These are phyloP conservation scores for Stephanocyclus meneghinianus DNA, from an alignment of 352 stramenopile species.

Conservation along the genomic window DNA sequence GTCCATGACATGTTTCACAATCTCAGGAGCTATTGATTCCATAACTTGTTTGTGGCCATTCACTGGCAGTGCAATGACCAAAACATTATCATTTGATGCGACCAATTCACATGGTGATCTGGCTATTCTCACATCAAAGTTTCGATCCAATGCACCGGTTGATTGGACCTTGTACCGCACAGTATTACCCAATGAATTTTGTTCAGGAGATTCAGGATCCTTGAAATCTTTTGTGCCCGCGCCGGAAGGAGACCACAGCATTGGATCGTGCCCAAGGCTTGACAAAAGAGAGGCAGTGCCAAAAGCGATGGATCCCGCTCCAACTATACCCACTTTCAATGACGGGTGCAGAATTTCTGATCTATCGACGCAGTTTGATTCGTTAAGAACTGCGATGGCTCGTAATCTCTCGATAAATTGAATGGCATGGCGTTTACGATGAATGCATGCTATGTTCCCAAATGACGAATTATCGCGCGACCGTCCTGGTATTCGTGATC, in stretches of 20 bases:
- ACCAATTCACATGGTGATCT: conserved; percentile 41
- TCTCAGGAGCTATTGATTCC: conserved; percentile 50
- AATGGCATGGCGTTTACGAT: background rate
- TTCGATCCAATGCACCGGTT: conserved; percentile 39
- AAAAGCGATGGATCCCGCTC: conserved; percentile 59
- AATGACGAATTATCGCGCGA: too few species aligned
- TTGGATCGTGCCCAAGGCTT: conserved; percentile 50
- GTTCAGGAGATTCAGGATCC: background rate
- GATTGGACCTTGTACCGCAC: conserved; percentile 31
- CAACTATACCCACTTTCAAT: conserved; percentile 54
- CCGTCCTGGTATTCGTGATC: too few species aligned
- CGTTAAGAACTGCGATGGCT: background rate
- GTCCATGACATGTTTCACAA: conserved; percentile 32
- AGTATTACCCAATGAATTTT: background rate
- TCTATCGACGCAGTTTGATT: background rate
- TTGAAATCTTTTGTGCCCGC: conserved; percentile 28
- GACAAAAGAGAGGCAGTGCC: conserved; percentile 54
- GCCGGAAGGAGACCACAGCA: conserved; percentile 67
- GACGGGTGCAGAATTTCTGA: background rate
- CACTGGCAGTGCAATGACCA: conserved; percentile 57
- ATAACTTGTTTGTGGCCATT: conserved; percentile 66
- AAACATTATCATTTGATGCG: conserved; percentile 47
- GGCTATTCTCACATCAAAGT: conserved; percentile 42
- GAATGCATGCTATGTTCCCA: too few species aligned
- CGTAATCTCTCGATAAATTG: background rate